phyloP scores from a whole-genome alignment of 2,329 filamentous ascomycete genomes.

The Dendrostoma leiphaemia region DNA sequence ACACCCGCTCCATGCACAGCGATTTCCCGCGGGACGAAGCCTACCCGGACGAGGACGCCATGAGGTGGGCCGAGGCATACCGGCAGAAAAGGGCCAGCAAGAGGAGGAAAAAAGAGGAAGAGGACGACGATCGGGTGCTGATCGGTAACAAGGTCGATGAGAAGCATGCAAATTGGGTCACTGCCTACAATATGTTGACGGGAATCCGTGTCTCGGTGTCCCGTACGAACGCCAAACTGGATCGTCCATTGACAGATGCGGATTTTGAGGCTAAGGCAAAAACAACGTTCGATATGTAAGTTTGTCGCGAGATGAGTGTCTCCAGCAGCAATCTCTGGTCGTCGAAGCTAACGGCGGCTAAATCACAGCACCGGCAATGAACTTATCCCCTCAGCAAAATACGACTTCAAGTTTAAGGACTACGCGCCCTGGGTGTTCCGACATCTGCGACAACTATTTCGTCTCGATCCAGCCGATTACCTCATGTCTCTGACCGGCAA shows the following conservation, averaged over 20 bases:
- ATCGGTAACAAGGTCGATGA: slow-evolving; percentile 98
- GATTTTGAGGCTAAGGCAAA: slow-evolving; percentile 96
- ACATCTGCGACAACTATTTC: slow-evolving; percentile 81
- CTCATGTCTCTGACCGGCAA: slow-evolving; percentile 97
- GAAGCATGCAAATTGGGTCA: slow-evolving; percentile 95
- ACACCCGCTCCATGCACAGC: slow-evolving; percentile 81
- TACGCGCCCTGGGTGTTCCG: slow-evolving; percentile 99
- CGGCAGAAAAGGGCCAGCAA: slow-evolving; percentile 89
- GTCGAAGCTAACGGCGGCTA: slow-evolving; percentile 32
- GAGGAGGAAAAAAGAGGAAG: slow-evolving; percentile 75
- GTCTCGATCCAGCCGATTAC: slow-evolving; percentile 94
- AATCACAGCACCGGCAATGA: slow-evolving; percentile 85
- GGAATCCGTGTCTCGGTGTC: slow-evolving; percentile 97
- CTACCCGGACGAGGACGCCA: slow-evolving; percentile 83
- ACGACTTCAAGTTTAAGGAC: slow-evolving; percentile 99
- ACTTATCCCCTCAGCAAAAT: slow-evolving; percentile 95
- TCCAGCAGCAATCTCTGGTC: too few relatives aligned
- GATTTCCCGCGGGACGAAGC: slow-evolving; percentile 82
- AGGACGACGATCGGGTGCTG: slow-evolving; percentile 91
- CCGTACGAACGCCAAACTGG: slow-evolving; percentile 93
- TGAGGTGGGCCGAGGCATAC: slow-evolving; percentile 89
- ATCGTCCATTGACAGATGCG: slow-evolving; percentile 81
- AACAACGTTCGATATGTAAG: slow-evolving; percentile 97
- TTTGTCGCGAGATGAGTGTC: background rate
- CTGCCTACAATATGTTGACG: slow-evolving; percentile 99